phyloP scores from a whole-genome alignment of 306 rosid genomes.

The Ormosia emarginata region DNA sequence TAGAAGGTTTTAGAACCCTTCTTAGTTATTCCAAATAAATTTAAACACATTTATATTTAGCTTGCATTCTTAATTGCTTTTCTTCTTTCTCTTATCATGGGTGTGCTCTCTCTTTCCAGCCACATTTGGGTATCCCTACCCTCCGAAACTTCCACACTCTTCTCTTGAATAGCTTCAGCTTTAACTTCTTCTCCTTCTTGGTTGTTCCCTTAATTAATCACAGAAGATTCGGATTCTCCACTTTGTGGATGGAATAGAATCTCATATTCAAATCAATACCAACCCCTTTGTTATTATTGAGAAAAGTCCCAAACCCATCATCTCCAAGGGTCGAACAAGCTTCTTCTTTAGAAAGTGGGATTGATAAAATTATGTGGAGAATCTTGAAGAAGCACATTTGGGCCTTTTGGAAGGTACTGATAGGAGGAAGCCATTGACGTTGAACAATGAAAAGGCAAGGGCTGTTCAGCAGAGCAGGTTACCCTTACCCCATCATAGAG shows the following conservation, averaged over 20 bases:
- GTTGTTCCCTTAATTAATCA: neutral
- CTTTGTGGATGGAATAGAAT: neutral
- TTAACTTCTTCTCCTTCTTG: neutral
- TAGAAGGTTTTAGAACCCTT: too few species aligned
- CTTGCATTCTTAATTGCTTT: too few species aligned
- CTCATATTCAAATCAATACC: conserved; percentile 37
- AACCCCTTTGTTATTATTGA: neutral
- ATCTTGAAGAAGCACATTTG: conserved; percentile 53
- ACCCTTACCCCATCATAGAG: neutral
- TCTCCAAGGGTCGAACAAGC: neutral
- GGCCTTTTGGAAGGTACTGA: conserved; percentile 15
- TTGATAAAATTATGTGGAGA: conserved; percentile 40
- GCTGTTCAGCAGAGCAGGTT: neutral
- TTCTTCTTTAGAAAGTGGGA: conserved; percentile 11
- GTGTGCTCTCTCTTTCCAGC: too few species aligned
- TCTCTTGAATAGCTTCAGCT: neutral
- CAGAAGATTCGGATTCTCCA: conserved; percentile 16
- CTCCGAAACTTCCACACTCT: conserved; percentile 7
- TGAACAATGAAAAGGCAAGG: neutral
- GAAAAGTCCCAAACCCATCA: neutral
- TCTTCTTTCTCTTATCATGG: too few species aligned
- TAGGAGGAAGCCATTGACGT: conserved; percentile 33
- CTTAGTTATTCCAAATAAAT: too few species aligned
- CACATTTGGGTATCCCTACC: neutral
- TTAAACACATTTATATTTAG: too few species aligned